phyloP scores from a whole-genome alignment of 139 green algal genomes.

The Tetraselmis striata region DNA sequence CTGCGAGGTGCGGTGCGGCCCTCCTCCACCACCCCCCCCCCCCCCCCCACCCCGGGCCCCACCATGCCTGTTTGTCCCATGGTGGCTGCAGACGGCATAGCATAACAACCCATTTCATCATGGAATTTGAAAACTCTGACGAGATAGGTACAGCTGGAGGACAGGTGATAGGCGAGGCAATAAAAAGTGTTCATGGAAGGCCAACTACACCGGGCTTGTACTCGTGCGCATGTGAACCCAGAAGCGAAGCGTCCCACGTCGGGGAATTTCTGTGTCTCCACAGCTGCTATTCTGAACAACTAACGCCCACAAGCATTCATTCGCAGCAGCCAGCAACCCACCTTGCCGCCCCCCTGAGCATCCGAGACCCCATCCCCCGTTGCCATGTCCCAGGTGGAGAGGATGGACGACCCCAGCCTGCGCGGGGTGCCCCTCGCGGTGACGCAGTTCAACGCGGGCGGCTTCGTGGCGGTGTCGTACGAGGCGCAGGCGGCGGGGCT shows the following conservation, averaged over 20 bases:
- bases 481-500: conserved; percentile 54
- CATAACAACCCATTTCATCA: too few relatives aligned
- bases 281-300: background rate
- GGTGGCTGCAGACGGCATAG: too few relatives aligned
- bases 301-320: background rate
- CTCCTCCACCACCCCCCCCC: too few relatives aligned
- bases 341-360: background rate
- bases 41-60: too few relatives aligned
- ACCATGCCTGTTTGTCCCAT: too few relatives aligned
- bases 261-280: background rate
- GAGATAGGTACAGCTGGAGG: background rate
- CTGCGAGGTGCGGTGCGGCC: conserved; percentile 38
- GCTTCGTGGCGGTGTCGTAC: conserved; percentile 60
- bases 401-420: conserved; percentile 45
- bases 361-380: background rate
- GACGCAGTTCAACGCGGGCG: conserved; percentile 55
- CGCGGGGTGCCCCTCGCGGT: conserved; percentile 42
- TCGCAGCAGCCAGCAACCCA: background rate
- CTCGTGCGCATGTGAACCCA: background rate
- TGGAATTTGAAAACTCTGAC: too few relatives aligned
- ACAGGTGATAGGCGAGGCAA: background rate
- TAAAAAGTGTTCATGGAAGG: background rate
- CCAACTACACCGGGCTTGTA: background rate
- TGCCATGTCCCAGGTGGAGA: conserved; percentile 38
- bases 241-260: background rate